Percentiles rank a stretch among this genome's conserved stretches.
Conservation (phyloP, 2,329 filamentous ascomycete genomes). For the Emergomyces pasteurianus region DNA sequence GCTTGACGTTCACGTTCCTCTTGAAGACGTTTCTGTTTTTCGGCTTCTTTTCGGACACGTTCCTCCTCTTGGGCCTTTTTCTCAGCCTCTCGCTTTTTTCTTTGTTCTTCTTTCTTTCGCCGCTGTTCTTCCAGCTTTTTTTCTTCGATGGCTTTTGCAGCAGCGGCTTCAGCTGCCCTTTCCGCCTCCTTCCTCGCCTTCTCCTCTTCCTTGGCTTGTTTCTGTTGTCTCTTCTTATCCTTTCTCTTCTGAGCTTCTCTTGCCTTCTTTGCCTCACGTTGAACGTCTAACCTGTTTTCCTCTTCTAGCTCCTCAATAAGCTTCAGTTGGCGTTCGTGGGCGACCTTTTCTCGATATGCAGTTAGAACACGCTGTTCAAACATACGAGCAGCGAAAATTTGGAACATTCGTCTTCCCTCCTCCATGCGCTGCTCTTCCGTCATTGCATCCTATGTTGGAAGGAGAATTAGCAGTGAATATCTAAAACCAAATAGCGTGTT, state of each 20-base stretch:
- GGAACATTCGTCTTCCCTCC: constrained; percentile 95
- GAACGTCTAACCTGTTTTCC: constrained; percentile 61
- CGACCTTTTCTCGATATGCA: constrained; percentile 96
- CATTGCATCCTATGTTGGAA: constrained; percentile 65
- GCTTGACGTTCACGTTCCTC: constrained; percentile 79
- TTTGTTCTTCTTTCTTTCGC: constrained; percentile 75
- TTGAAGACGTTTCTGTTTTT: constrained; percentile 64
- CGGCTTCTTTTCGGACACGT: constrained; percentile 68
- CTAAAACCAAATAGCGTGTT: constrained; percentile 8
- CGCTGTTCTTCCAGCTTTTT: constrained; percentile 70
- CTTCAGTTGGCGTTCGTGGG: constrained; percentile 79
- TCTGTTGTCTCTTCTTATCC: constrained; percentile 82
- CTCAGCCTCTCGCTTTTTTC: constrained; percentile 81
- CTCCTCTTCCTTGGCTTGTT: constrained; percentile 80
- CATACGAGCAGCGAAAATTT: constrained; percentile 98
- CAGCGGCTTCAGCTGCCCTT: constrained; percentile 75
- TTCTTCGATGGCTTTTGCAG: constrained; percentile 61
- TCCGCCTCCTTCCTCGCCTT: constrained; percentile 79
- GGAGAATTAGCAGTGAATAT: constrained; percentile 26
- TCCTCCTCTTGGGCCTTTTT: constrained; percentile 87
- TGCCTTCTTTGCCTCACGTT: constrained; percentile 83
- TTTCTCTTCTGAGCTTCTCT: constrained; percentile 92
- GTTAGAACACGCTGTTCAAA: constrained; percentile 95
- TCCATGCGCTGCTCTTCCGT: constrained; percentile 99
- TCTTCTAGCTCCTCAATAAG: constrained; percentile 85